Base-by-base conservation (phyloP, 208 protist species). In the Wallacemonas rigidus region DNA sequence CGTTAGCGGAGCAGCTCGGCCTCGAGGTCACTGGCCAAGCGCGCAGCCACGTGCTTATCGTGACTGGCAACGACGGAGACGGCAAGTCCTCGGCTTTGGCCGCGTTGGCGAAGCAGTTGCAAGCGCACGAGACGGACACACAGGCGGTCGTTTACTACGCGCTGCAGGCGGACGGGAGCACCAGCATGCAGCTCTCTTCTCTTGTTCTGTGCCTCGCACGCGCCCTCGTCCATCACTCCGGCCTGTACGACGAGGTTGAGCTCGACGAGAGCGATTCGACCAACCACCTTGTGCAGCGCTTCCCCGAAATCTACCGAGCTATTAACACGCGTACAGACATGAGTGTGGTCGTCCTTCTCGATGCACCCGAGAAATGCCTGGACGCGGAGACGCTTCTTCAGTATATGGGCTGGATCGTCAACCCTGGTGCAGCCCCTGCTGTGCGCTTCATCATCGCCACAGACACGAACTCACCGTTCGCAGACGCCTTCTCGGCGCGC, bases 61-160 rank as follows among this genome's bases (percentile, higher is more conserved):
- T 97, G 38, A 75, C 83, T 39, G 90, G 82, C 17, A 40, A 44
- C 38, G 92, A 97, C 17, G 89, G 88, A 17, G 80, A 90, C 65
- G 92, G 92, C 12, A 91, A 91, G 69, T 94, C 89, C 0, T 88
- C 86, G 2, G 79, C 86, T 4, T 39, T 87, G 47, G 89, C 92
- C 0, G 79, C 84, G 1, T 48, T 94, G 14, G 58, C 73, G 14
- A 56, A 81, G 44, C 77, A 81, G 39, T 53, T 94, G 3, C 55
- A 67, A n/a, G 69, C 69, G 6, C 79, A 80, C 69, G 39, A 69
- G 39, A 12, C 60, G 14, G 57, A 70, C 36, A 58, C 8, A 1
- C 65, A 38, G 38, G 61, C 55, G 6, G 74, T 89, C n/a, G 65
- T 92, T n/a, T 90, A 87, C 64, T 93, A 89, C 74, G 74, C 90